phyloP scores from a whole-genome alignment of 768 basidiomycete species.

The Mycena galericulata region DNA sequence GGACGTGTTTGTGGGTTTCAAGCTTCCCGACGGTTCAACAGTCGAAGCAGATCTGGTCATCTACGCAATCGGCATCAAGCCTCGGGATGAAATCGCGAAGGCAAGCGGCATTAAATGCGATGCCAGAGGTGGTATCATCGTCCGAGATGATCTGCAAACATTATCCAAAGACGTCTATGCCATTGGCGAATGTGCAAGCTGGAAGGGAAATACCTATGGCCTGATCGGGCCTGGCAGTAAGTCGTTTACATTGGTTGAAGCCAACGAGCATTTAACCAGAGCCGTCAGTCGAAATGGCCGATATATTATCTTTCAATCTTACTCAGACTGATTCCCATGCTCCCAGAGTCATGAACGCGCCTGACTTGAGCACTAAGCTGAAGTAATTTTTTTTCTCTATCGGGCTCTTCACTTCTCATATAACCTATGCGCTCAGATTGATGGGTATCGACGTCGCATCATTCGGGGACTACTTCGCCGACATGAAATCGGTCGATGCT shows the following conservation, averaged over 20 bases:
- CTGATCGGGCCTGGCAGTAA: conserved; percentile 77
- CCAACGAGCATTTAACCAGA: conserved; percentile 19
- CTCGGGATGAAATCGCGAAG: conserved; percentile 75
- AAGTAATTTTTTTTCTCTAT: conserved; percentile 47
- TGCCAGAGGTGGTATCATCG: conserved; percentile 65
- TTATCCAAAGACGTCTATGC: conserved; percentile 72
- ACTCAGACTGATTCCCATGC: conserved; percentile 59
- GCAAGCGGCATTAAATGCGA: conserved; percentile 63
- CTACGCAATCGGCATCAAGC: conserved; percentile 77
- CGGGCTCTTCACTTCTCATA: not conserved
- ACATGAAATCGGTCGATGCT: conserved; percentile 50
- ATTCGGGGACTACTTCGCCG: conserved; percentile 81
- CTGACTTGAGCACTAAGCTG: conserved; percentile 79
- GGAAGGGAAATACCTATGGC: conserved; percentile 76
- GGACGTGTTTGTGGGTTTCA: conserved; percentile 59
- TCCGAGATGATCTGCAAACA: conserved; percentile 68
- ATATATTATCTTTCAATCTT: conserved; percentile 79
- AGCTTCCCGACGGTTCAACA: conserved; percentile 59
- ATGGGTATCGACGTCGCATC: conserved; percentile 76
- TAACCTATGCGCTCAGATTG: conserved; percentile 41
- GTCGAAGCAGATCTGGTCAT: conserved; percentile 68
- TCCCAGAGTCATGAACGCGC: conserved; percentile 59
- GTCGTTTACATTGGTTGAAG: conserved; percentile 8
- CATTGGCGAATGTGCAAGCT: conserved; percentile 82
- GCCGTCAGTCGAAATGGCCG: conserved; percentile 74